phyloP scores from a whole-genome alignment of 352 stramenopile genomes.

The Globisporangium perplexum region DNA sequence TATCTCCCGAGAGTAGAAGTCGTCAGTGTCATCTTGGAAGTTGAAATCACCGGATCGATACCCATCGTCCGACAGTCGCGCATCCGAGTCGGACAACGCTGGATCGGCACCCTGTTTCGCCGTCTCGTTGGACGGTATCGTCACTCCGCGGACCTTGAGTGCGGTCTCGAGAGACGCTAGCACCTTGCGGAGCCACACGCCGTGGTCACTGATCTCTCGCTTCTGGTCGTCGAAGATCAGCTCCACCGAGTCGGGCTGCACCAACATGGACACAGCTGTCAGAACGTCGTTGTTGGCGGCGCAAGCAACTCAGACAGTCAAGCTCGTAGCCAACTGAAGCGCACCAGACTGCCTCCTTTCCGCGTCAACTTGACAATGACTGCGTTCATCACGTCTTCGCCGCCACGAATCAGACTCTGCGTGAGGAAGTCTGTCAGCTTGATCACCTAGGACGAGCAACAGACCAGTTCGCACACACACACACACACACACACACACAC shows the following conservation, averaged over 20 bases:
- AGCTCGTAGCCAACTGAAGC: background rate
- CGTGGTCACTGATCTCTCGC: constrained; percentile 35
- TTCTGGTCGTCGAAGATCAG: constrained; percentile 40
- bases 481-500: no score
- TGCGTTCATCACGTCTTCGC: constrained; percentile 69
- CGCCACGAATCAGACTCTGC: constrained; percentile 43
- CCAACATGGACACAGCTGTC: background rate
- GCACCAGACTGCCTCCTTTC: constrained; percentile 38
- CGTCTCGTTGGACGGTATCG: constrained; percentile 8
- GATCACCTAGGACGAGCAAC: constrained; percentile 18
- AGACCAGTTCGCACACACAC: background rate
- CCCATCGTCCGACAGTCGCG: background rate
- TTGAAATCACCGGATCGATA: constrained; percentile 2
- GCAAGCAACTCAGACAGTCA: background rate
- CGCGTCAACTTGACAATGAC: constrained; percentile 40
- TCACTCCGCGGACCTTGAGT: constrained; percentile 22
- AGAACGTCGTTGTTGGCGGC: background rate
- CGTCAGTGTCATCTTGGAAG: constrained; percentile 19
- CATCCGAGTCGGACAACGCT: constrained; percentile 1
- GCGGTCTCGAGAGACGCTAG: constrained; percentile 21
- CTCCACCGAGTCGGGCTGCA: constrained; percentile 25
- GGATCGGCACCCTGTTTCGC: background rate
- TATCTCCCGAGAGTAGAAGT: constrained; percentile 9
- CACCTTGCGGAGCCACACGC: constrained; percentile 47
- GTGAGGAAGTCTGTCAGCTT: constrained; percentile 39